Base-by-base conservation (phyloP, 2,329 filamentous ascomycete genomes). In the Clonostachys solani region DNA sequence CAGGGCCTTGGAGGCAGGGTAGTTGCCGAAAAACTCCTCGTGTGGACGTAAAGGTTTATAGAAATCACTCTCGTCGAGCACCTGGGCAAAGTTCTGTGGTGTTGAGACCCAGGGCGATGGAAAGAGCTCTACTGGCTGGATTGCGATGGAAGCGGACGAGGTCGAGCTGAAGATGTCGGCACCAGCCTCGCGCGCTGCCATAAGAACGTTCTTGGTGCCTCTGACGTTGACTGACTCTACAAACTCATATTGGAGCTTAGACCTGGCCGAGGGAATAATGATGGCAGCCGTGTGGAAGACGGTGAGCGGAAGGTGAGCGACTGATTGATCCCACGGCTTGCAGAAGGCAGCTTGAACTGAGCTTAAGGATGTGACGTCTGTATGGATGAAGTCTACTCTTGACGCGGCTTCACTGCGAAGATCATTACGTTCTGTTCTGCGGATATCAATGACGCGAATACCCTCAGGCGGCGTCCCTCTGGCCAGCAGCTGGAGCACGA, bases 221-320 rank as follows among this genome's bases (percentile, higher is more conserved):
- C 55, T 57, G 19, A 79, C 65, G 50, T 82, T 83, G 46, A 80
- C 74, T 16, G 64, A 60, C 43, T 66, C 66, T 46, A 68, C 68
- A 23, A 71, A 68, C 19, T 64, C 58, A 51, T 80, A 77, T 33
- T 74, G 63, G 33, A 66, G 59, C 42, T 58, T 55, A 44, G 68
- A 65, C 7, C 78, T 71, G 47, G 81, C 77, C 15, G 65, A 68
- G 1, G 75, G 69, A 12, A 75, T 65, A 49, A 82, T 80, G 6
- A 72, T 65, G 2, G 78, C 78, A 3, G 77, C 78, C 1, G 73
- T 80, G 61, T 82, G 78, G 54, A 77, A 80, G 13, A 82, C 77
- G 1, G 77, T 80, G 19, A 82, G 60, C 2, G 78, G 77, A 5
- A 73, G 63, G 5, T 59, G 42, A 6, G 69, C 63, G 6, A 70